A percentile compares a stretch with the other conserved stretches of the same genome.
phyloP scores from a whole-genome alignment of 495 filamentous ascomycete genomes.

The Aspergillus asperescens region DNA sequence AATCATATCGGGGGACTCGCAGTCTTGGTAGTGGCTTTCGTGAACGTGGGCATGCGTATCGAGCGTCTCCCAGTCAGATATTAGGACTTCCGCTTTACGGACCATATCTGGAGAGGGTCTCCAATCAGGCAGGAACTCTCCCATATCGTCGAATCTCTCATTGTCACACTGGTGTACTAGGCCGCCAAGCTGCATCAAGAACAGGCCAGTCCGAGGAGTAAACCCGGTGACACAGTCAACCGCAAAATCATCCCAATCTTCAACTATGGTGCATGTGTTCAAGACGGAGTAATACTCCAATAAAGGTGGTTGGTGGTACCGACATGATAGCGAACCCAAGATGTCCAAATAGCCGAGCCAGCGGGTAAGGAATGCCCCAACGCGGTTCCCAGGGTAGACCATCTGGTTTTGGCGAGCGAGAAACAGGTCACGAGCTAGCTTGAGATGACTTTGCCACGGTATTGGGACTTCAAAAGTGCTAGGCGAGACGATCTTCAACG shows the following conservation, averaged over 20 bases:
- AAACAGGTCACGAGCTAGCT: slow-evolving; percentile 71
- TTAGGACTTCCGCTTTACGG: slow-evolving; percentile 50
- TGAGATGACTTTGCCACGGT: slow-evolving; percentile 73
- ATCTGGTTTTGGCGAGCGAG: slow-evolving; percentile 55
- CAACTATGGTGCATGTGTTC: slow-evolving; percentile 32
- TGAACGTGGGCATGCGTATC: slow-evolving; percentile 28
- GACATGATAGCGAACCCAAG: slow-evolving; percentile 68
- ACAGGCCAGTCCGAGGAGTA: slow-evolving; percentile 61
- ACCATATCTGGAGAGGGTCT: slow-evolving; percentile 50
- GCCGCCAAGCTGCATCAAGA: slow-evolving; percentile 68
- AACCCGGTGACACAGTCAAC: slow-evolving; percentile 82
- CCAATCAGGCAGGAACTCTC: slow-evolving; percentile 53
- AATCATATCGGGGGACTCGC: slow-evolving; percentile 53
- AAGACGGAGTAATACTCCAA: slow-evolving; percentile 53
- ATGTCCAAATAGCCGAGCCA: slow-evolving; percentile 88
- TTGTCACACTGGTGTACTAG: slow-evolving; percentile 66
- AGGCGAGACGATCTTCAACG: slow-evolving; percentile 80
- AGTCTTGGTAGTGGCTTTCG: slow-evolving; percentile 31
- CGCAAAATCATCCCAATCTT: slow-evolving; percentile 49
- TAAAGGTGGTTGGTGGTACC: slow-evolving; percentile 53
- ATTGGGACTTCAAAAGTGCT: slow-evolving; percentile 70
- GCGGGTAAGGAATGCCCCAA: slow-evolving; percentile 73
- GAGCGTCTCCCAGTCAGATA: slow-evolving; percentile 44
- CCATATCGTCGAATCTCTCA: slow-evolving; percentile 56
- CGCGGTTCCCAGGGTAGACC: slow-evolving; percentile 52